Evolutionary conservation across 2,329 filamentous ascomycete species (phyloP).

Genomic region (Clonostachys byssicola): DNA sequence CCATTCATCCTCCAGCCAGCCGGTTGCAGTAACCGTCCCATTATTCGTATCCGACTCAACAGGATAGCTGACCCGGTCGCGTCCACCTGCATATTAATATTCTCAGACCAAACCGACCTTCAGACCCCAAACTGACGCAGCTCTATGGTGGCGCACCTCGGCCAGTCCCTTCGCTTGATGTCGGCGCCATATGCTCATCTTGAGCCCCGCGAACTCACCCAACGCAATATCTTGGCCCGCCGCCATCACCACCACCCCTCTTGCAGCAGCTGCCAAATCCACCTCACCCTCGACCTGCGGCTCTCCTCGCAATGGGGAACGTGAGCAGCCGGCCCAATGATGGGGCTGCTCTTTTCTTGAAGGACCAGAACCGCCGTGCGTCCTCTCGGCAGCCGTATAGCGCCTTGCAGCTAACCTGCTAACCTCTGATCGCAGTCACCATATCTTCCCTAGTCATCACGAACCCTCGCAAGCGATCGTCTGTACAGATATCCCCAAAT

Average conservation of each 20-base stretch:
- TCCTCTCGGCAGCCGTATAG: slow-evolving; percentile 9
- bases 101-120: too few species aligned
- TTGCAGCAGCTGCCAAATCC: neutral
- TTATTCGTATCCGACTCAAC: too few species aligned
- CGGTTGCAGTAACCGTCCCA: too few species aligned
- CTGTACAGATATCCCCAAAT: slow-evolving; percentile 80
- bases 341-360: slow-evolving; percentile 73
- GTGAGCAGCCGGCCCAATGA: slow-evolving; percentile 88
- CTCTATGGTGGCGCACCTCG: too few species aligned
- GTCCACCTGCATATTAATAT: too few species aligned
- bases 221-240: neutral
- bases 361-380: slow-evolving; percentile 89
- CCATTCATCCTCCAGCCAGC: too few species aligned
- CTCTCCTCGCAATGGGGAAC: slow-evolving; percentile 71
- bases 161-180: too few species aligned
- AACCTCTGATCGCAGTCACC: slow-evolving; percentile 58
- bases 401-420: slow-evolving; percentile 1
- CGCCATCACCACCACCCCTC: neutral
- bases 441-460: slow-evolving; percentile 80
- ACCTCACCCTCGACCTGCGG: slow-evolving; percentile 3
- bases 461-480: slow-evolving; percentile 71
- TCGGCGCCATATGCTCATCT: neutral
- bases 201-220: neutral
- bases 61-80: too few species aligned
- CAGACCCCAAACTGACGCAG: too few species aligned